phyloP scores from a whole-genome alignment of 2,329 filamentous ascomycete species.

The Stachybotrys echinatus region DNA sequence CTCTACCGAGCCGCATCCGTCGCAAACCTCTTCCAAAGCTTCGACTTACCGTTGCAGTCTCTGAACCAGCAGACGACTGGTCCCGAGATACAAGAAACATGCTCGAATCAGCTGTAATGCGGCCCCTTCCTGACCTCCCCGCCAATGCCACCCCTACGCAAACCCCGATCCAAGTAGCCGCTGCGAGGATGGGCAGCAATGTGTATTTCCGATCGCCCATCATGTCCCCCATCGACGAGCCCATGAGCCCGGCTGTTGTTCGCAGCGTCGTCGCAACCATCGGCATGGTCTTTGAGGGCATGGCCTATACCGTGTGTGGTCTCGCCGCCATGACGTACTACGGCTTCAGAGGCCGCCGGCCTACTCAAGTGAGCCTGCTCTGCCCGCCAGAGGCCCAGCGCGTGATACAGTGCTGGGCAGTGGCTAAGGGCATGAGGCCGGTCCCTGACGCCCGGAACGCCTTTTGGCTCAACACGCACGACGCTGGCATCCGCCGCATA shows the following conservation, averaged over 20 bases:
- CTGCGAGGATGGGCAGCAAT: neutral
- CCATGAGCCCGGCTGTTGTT: slow-evolving; percentile 24
- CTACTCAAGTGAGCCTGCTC: slow-evolving; percentile 31
- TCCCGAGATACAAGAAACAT: neutral
- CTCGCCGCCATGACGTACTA: slow-evolving; percentile 37
- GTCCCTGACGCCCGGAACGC: slow-evolving; percentile 19
- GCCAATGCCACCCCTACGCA: neutral
- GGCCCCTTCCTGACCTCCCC: neutral
- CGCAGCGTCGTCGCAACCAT: slow-evolving; percentile 33
- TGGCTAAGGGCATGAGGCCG: slow-evolving; percentile 22
- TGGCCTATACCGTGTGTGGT: slow-evolving; percentile 42
- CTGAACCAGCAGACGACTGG: neutral
- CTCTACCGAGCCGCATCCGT: neutral
- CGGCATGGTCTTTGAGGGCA: slow-evolving; percentile 31
- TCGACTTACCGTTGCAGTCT: neutral
- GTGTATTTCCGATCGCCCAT: slow-evolving; percentile 1
- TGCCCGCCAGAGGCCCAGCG: slow-evolving; percentile 29
- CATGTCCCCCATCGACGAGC: neutral
- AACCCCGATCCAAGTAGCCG: neutral
- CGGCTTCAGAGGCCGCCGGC: slow-evolving; percentile 26
- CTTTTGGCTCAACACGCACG: slow-evolving; percentile 29
- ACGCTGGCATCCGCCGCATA: slow-evolving; percentile 23
- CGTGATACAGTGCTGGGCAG: slow-evolving; percentile 35
- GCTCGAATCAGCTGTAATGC: neutral
- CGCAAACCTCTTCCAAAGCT: neutral